Percentiles rank a stretch among this genome's conserved stretches.
phyloP scores from a whole-genome alignment of 768 basidiomycete genomes.

The Lactarius quietus region DNA sequence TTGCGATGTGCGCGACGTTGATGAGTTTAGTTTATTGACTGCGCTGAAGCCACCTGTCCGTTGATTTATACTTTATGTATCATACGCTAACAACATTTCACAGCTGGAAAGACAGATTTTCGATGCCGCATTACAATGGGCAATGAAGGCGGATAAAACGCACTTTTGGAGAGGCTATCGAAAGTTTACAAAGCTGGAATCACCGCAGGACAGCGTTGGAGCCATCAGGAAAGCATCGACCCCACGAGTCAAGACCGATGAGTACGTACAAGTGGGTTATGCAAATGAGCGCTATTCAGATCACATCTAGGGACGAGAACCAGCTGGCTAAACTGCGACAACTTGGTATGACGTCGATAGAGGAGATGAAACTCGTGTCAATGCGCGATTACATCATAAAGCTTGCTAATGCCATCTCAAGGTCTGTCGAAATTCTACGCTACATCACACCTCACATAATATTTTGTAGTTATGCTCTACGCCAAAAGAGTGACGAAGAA shows the following conservation, averaged over 20 bases:
- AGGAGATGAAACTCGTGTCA: conserved; percentile 83
- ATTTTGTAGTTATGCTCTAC: conserved; percentile 58
- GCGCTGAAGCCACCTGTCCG: conserved; percentile 78
- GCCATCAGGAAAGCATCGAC: conserved; percentile 53
- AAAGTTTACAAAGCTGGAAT: conserved; percentile 52
- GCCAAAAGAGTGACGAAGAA: conserved; percentile 60
- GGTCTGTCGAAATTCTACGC: conserved; percentile 35
- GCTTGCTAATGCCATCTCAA: conserved; percentile 73
- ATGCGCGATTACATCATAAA: conserved; percentile 88
- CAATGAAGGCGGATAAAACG: conserved; percentile 75
- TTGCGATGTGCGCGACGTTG: conserved; percentile 72
- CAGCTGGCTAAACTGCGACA: conserved; percentile 79
- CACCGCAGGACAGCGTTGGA: conserved; percentile 68
- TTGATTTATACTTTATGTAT: conserved; percentile 6
- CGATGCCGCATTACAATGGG: conserved; percentile 85
- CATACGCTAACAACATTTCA: not conserved
- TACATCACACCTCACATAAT: not conserved
- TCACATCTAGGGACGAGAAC: conserved; percentile 59
- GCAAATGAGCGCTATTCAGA: conserved; percentile 9
- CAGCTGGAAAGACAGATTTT: conserved; percentile 69
- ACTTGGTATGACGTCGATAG: conserved; percentile 76
- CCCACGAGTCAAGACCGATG: conserved; percentile 63
- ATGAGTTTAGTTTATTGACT: conserved; percentile 69
- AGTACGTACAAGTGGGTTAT: conserved; percentile 52
- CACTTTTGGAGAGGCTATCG: conserved; percentile 71